phyloP scores from a whole-genome alignment of 2,329 filamentous ascomycete species.

The Ceratocystis huliohia region DNA sequence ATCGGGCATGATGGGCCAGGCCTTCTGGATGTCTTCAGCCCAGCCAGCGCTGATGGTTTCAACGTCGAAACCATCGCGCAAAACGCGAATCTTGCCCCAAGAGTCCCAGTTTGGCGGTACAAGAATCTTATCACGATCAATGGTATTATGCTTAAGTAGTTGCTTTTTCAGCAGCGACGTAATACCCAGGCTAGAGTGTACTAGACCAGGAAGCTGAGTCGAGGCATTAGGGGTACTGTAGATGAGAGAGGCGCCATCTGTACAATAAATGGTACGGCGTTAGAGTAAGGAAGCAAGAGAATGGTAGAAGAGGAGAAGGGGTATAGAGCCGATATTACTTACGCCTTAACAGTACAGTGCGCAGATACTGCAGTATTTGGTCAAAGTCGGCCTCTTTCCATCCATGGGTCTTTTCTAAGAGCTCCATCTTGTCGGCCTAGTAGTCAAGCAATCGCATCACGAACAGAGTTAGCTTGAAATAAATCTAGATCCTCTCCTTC shows the following conservation, averaged over 20 bases:
- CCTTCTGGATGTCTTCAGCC: conserved; percentile 66
- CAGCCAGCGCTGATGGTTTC: conserved; percentile 75
- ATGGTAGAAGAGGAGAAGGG: not conserved
- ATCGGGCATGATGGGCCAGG: conserved; percentile 30
- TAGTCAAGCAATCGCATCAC: not conserved
- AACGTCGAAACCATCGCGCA: conserved; percentile 84
- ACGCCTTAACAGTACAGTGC: conserved; percentile 81
- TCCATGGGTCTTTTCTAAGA: conserved; percentile 72
- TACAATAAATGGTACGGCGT: not conserved
- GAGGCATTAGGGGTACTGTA: conserved; percentile 68
- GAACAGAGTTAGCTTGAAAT: not conserved
- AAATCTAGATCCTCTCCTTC: not conserved
- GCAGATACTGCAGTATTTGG: conserved; percentile 81
- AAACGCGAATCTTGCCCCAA: conserved; percentile 89
- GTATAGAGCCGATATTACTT: conserved; percentile 30
- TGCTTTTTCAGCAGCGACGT: conserved; percentile 69
- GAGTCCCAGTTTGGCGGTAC: conserved; percentile 97
- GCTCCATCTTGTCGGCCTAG: conserved; percentile 78
- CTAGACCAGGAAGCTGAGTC: conserved; percentile 63
- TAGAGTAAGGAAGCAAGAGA: conserved; percentile 20
- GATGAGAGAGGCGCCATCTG: conserved; percentile 72
- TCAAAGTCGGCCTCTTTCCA: conserved; percentile 98
- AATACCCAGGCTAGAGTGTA: conserved; percentile 78
- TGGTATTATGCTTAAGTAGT: conserved; percentile 76
- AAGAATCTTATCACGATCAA: conserved; percentile 85